Conservation (phyloP, 2,329 filamentous ascomycete species). For the Diaporthe aspalathi region DNA sequence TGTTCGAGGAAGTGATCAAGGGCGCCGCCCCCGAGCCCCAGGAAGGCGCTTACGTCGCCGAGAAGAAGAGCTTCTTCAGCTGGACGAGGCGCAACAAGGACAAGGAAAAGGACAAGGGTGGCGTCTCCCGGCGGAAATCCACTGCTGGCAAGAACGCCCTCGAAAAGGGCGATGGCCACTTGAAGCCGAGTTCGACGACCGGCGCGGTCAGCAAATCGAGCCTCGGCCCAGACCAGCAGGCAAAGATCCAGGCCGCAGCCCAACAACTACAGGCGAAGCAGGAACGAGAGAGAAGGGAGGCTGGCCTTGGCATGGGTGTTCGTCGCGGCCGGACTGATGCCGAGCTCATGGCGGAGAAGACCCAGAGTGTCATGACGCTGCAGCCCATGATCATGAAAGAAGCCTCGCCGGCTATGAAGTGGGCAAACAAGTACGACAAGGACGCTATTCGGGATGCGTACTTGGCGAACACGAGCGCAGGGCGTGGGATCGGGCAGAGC, state of each 20-base stretch:
- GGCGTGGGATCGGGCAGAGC: constrained; percentile 67
- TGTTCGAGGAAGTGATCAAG: constrained; percentile 96
- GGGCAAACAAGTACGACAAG: constrained; percentile 96
- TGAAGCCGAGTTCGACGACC: constrained; percentile 55
- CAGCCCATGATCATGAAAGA: constrained; percentile 87
- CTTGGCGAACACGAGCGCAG: constrained; percentile 77
- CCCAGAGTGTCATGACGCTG: constrained; percentile 88
- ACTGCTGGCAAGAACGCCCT: constrained; percentile 67
- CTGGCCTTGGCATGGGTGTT: constrained; percentile 38
- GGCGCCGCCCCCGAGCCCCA: constrained; percentile 88
- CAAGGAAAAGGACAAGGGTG: constrained; percentile 35
- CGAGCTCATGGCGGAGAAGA: constrained; percentile 75
- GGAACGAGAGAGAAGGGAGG: constrained; percentile 63
- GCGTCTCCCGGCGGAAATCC: constrained; percentile 75
- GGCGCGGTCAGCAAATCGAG: constrained; percentile 77
- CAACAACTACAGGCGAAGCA: constrained; percentile 82
- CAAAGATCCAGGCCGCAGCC: constrained; percentile 91
- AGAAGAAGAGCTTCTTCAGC: constrained; percentile 95
- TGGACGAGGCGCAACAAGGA: constrained; percentile 78
- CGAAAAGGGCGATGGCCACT: constrained; percentile 55
- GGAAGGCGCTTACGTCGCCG: constrained; percentile 88
- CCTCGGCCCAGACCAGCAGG: constrained; percentile 91
- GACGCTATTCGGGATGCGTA: constrained; percentile 88
- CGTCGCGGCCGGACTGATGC: constrained; percentile 67
- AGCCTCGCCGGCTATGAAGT: constrained; percentile 94